Evolutionary conservation across 2,329 filamentous ascomycete species (phyloP), one percentile per base, ranked within the genome.

Genomic region (Dothistroma septosporum): DNA sequence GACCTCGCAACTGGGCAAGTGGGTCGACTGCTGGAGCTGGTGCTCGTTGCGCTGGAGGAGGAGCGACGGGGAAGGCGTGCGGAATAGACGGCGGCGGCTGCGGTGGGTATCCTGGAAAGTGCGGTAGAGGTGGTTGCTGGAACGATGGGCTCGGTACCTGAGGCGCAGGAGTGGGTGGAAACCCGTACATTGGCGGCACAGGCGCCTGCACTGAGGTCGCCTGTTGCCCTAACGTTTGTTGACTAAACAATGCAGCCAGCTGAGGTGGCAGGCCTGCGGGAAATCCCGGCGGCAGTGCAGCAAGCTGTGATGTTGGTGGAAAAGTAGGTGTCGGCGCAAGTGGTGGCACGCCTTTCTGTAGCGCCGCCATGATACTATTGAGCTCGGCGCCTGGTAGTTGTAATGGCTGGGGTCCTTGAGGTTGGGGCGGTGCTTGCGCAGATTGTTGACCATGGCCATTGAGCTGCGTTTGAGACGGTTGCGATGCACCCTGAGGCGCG

Each of bases 1-100:
- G 64, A 48, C 69, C 66, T 28, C 66, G 69, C 44, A 72, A 63
- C 28, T 67, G 70, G 6, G 58, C 70, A 28, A 74, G 62, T 19
- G 68, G 68, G 56, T 73, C 71, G 9, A 61, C 63, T 22, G 62
- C 59, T 10, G 58, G 57, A 19, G 62, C 44, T 47, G 63, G 69
- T 60, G 61, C 79, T 70, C 68, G 81, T 16, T 53, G 50, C 77
- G 86, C 88, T 82, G 88, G 84, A 76, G 86, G 80, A 72, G 84
- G 83, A 65, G 81, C 75, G 68, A 72, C 74, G 44, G 74, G 68
- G 67, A 75, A 72, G 19, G 63, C 59, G 46, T 72, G 72, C 19
- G 71, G 69, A n/a, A 74, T 66, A n/a, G 72, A 74, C 5, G 72
- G 69, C n/a, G 70, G 69, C 32, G 68, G 70, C 58, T 72, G 72